These are phyloP conservation scores for Nannochloris sp. DNA, from an alignment of 139 green algal species.

Conservation along the genomic window DNA sequence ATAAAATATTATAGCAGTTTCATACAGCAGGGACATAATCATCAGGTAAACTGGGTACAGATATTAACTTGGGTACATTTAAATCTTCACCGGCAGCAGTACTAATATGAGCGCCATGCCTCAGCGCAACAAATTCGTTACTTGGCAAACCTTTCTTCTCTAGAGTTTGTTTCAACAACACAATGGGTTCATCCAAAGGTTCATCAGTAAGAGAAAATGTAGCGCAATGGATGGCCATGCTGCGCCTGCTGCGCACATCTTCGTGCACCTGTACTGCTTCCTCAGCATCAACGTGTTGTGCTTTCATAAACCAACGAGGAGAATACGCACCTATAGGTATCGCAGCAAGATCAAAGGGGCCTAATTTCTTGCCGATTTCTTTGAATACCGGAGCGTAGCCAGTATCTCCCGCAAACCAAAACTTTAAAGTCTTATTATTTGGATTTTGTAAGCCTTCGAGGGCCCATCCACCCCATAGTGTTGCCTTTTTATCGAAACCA, in stretches of 20 bases:
- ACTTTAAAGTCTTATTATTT: slow-evolving; percentile 14
- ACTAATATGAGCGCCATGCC: slow-evolving; percentile 37
- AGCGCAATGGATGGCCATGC: slow-evolving; percentile 57
- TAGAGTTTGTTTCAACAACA: slow-evolving; percentile 16
- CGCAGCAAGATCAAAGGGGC: slow-evolving; percentile 55
- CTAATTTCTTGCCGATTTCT: slow-evolving; percentile 51
- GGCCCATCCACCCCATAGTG: slow-evolving; percentile 62
- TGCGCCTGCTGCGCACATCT: slow-evolving; percentile 34
- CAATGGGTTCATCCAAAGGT: slow-evolving; percentile 58
- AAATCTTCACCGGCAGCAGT: not conserved
- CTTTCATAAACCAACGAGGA: slow-evolving; percentile 37
- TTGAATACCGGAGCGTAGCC: slow-evolving; percentile 60
- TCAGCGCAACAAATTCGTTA: slow-evolving; percentile 43
- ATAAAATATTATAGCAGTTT: too few species aligned
- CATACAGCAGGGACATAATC: too few species aligned
- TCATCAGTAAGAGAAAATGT: slow-evolving; percentile 57
- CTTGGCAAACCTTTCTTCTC: slow-evolving; percentile 13
- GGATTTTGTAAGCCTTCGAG: slow-evolving; percentile 11
- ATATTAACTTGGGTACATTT: not conserved
- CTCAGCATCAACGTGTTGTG: slow-evolving; percentile 53
- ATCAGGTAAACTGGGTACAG: too few species aligned
- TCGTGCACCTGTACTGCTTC: slow-evolving; percentile 66
- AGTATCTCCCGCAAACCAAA: slow-evolving; percentile 76
- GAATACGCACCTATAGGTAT: slow-evolving; percentile 25
- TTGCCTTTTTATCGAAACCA: slow-evolving; percentile 33